phyloP scores from a whole-genome alignment of 176 grass and related monocot species.

The Dactylis glomerata region DNA sequence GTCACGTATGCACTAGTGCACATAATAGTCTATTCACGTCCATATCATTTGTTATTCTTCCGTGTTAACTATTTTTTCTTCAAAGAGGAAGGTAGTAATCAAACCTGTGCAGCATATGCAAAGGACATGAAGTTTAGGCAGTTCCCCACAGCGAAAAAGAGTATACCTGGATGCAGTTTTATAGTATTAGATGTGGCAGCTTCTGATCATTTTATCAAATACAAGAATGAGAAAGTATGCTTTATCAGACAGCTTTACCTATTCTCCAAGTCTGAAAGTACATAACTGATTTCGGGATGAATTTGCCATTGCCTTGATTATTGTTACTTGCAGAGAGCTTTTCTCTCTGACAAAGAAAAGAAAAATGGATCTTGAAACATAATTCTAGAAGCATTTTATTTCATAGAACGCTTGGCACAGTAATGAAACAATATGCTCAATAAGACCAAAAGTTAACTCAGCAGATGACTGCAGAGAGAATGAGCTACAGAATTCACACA shows the following conservation, averaged over 20 bases:
- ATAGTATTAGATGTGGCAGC: slow-evolving; percentile 25
- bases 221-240: neutral
- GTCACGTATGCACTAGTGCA: neutral
- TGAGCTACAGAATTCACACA: slow-evolving; percentile 15
- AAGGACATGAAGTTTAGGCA: slow-evolving; percentile 99
- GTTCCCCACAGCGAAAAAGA: slow-evolving; percentile 87
- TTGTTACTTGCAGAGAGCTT: slow-evolving; percentile 55
- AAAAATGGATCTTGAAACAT: slow-evolving; percentile 13
- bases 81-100: slow-evolving; percentile 28
- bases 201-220: slow-evolving; percentile 20
- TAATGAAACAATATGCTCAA: slow-evolving; percentile 5
- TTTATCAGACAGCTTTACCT: slow-evolving; percentile 41
- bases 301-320: slow-evolving; percentile 70
- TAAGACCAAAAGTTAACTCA: neutral
- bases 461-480: neutral
- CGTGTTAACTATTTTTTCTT: slow-evolving; percentile 4
- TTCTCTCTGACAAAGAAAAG: slow-evolving; percentile 67
- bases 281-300: slow-evolving; percentile 71
- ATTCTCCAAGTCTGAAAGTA: slow-evolving; percentile 98
- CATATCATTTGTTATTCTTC: neutral
- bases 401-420: neutral
- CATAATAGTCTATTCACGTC: slow-evolving; percentile 8
- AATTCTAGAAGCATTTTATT: neutral
- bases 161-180: slow-evolving; percentile 69
- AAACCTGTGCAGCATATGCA: slow-evolving; percentile 91